Evolutionary conservation across 192 early-diverging fungal species (phyloP).

Genomic region (Phlyctochytrium bullatum): DNA sequence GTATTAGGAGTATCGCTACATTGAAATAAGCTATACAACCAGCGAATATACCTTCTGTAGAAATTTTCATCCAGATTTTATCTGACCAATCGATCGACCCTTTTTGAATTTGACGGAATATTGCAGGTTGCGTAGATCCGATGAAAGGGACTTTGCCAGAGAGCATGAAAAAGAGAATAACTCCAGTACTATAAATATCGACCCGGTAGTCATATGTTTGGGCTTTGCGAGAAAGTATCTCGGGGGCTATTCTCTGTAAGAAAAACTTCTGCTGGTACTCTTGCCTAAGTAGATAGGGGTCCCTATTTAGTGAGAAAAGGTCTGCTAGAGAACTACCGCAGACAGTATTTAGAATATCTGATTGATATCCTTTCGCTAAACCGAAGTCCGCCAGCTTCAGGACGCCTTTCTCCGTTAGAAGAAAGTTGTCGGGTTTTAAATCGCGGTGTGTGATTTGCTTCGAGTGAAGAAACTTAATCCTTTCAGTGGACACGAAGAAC

Average conservation of each 20-base stretch:
- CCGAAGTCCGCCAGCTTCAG: conserved; percentile 40
- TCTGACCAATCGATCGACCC: conserved; percentile 25
- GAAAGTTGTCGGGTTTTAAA: conserved; percentile 43
- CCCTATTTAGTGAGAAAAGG: conserved; percentile 8
- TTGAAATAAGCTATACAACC: neutral
- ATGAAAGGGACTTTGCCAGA: conserved; percentile 23
- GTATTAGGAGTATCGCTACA: conserved; percentile 25
- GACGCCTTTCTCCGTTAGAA: conserved; percentile 6
- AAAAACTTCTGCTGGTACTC: conserved; percentile 11
- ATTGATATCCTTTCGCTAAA: conserved; percentile 21
- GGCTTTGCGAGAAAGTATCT: conserved; percentile 17
- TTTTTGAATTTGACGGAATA: conserved; percentile 19
- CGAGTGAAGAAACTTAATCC: conserved; percentile 18
- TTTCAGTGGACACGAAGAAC: neutral
- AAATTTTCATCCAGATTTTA: conserved; percentile 16
- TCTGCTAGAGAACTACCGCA: conserved; percentile 23
- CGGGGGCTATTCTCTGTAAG: conserved; percentile 27
- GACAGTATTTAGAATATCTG: conserved; percentile 16
- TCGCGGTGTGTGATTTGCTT: conserved; percentile 36
- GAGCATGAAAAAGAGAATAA: conserved; percentile 40
- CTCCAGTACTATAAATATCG: conserved; percentile 41
- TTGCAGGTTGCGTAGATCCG: neutral
- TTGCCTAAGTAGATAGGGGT: conserved; percentile 22
- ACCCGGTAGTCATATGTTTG: conserved; percentile 31
- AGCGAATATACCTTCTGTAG: neutral